These are phyloP conservation scores for Lathyrus sativus DNA, from an alignment of 306 rosid species.

Conservation along the genomic window DNA sequence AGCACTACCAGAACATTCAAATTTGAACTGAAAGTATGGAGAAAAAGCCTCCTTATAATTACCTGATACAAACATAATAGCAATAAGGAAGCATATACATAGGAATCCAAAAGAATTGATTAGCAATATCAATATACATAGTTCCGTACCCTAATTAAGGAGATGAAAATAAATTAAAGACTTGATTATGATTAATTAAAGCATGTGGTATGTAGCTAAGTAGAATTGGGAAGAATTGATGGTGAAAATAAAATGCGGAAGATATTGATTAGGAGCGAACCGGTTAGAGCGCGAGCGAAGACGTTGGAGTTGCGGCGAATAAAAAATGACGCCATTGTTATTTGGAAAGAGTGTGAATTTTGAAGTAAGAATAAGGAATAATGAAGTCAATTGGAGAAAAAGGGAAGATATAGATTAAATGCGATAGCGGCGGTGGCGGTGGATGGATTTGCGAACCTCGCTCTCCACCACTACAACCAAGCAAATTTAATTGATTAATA, in stretches of 20 bases:
- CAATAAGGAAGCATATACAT: too few species aligned
- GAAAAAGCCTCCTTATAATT: conserved; percentile 25
- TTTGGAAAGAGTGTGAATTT: not conserved
- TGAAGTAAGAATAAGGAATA: conserved; percentile 2
- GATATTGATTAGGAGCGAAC: conserved; percentile 34
- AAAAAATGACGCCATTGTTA: conserved; percentile 54
- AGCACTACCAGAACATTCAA: conserved; percentile 42
- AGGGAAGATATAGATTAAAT: not conserved
- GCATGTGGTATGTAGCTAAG: not conserved
- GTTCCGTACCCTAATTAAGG: conserved; percentile 6
- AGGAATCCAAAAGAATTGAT: too few species aligned
- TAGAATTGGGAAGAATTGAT: not conserved
- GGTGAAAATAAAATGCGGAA: not conserved
- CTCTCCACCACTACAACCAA: conserved; percentile 34
- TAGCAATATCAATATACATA: conserved; percentile 1
- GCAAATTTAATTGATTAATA: not conserved
- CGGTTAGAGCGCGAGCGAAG: conserved; percentile 47
- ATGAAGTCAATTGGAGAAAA: conserved; percentile 4
- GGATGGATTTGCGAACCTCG: conserved; percentile 38
- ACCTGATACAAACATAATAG: conserved; percentile 46
- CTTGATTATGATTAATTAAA: not conserved
- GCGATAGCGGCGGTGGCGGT: conserved; percentile 3
- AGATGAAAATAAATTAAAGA: not conserved
- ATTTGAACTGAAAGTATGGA: conserved; percentile 40
- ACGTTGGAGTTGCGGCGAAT: conserved; percentile 47